Percentiles rank a stretch among this genome's conserved stretches.
phyloP scores from a whole-genome alignment of 768 basidiomycete species.

The Xerocomus spinulosus region DNA sequence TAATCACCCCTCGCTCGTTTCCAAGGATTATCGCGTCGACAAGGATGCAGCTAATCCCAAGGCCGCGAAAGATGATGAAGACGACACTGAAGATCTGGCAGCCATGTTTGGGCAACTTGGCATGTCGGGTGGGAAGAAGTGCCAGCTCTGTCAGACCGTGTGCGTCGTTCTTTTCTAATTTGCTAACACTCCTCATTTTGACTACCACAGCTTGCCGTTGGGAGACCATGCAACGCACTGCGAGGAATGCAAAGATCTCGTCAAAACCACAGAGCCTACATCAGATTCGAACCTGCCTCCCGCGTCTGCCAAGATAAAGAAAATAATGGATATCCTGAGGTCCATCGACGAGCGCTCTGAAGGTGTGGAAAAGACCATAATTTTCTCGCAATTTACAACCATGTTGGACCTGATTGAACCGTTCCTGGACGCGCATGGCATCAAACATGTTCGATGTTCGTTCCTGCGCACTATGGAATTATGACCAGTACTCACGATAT shows the following conservation, averaged over 20 bases:
- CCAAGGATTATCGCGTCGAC: constrained; percentile 70
- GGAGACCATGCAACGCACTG: constrained; percentile 44
- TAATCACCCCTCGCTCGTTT: constrained; percentile 81
- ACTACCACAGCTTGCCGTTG: constrained; percentile 11
- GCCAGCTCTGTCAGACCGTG: constrained; percentile 73
- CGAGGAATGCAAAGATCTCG: constrained; percentile 52
- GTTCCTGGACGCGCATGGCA: constrained; percentile 63
- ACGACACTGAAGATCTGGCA: constrained; percentile 70
- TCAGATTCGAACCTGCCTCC: constrained; percentile 45
- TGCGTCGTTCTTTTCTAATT: constrained; percentile 35
- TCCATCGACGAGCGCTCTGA: constrained; percentile 57
- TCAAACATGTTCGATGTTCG: constrained; percentile 79
- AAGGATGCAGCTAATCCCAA: constrained; percentile 72
- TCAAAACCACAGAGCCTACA: constrained; percentile 38
- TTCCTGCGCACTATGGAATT: background rate
- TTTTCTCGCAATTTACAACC: constrained; percentile 91
- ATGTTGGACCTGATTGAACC: constrained; percentile 85
- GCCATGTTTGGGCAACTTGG: constrained; percentile 67
- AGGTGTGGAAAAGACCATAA: constrained; percentile 83
- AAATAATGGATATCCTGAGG: constrained; percentile 67
- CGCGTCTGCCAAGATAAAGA: constrained; percentile 82
- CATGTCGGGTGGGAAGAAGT: constrained; percentile 56
- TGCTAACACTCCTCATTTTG: constrained; percentile 1
- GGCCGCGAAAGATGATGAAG: constrained; percentile 46
- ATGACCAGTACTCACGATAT: background rate